A percentile compares a stretch with the other conserved stretches of the same genome.
Conservation (phyloP, 2,329 filamentous ascomycete species). For the Didymella exigua region DNA sequence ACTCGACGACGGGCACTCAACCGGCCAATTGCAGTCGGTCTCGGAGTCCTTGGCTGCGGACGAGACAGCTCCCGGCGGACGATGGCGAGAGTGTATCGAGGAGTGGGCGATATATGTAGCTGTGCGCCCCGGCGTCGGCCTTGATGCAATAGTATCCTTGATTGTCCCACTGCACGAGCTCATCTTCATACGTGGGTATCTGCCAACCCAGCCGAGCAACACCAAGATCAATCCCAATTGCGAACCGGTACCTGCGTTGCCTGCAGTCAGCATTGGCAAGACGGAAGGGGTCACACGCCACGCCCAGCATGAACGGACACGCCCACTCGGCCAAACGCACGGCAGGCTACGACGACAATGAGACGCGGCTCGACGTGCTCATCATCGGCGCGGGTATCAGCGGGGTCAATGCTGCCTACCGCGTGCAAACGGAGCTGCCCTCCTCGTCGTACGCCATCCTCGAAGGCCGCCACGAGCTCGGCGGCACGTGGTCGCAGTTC, state of each 20-base stretch:
- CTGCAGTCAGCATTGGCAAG: slow-evolving; percentile 14
- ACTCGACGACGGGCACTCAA: neutral
- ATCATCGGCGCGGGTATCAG: slow-evolving; percentile 77
- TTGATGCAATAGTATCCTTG: neutral
- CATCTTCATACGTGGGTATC: too few species aligned
- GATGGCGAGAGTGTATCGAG: neutral
- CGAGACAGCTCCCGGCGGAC: neutral
- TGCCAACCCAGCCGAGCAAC: neutral
- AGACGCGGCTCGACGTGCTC: slow-evolving; percentile 52
- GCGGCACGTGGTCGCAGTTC: slow-evolving; percentile 82
- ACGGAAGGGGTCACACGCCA: neutral
- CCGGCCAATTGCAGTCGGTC: neutral
- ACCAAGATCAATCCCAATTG: neutral
- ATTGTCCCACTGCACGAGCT: neutral
- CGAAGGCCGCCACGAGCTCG: slow-evolving; percentile 68
- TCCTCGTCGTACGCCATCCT: slow-evolving; percentile 67
- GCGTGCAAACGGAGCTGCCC: slow-evolving; percentile 66
- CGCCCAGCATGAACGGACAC: slow-evolving; percentile 29
- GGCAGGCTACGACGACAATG: slow-evolving; percentile 18
- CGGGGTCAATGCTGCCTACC: slow-evolving; percentile 76
- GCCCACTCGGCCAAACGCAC: slow-evolving; percentile 14
- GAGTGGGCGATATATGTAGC: slow-evolving; percentile 5
- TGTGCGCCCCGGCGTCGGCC: neutral
- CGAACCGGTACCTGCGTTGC: neutral
- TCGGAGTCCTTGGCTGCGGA: slow-evolving; percentile 16